Evolutionary conservation across 345 rosid genomes (phyloP), one percentile per base, ranked within the genome.

Genomic region (Cardiospermum halicacabum): DNA sequence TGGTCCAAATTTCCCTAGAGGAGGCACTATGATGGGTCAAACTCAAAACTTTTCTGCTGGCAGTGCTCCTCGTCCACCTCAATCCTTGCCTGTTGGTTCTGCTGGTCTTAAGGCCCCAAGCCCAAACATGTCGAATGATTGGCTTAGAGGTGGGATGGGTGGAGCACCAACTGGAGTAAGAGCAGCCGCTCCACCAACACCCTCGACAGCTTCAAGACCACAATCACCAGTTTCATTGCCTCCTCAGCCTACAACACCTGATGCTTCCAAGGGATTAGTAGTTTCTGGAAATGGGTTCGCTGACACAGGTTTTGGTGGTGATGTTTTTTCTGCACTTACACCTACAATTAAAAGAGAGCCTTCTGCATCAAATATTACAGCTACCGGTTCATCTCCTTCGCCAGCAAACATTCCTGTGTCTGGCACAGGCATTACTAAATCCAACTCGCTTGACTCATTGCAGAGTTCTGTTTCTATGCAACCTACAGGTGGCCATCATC

Each of bases 371-470:
- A 65, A 74, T 69, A 69, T 63, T 79, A 81, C 92, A 63, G 68
- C 86, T 22, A 58, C 73, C 63, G 75, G 77, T 71, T 42, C 75
- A 53, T 56, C 86, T 57, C 57, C 77, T 49, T 39, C 75, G 24
- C 64, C 89, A 58, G 74, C 84, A 37, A 68, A 71, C 45, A 78
- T 76, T 64, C 85, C 87, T n/a, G 69, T 69, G 73, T 78, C 89
- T 30, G 74, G 74, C 54, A 77, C 74, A 30, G 51, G 68, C 24
- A 58, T 85, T 15, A 77, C 65, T 54, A 88, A 80, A 74, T 72
- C 89, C 69, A 86, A 70, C 65, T 71, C 91, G 51, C 81, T 81
- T 24, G 90, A 86, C 70, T 81, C 96, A n/a, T 69, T 91, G 70
- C 90, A 89, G 75, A 82, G 72, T 80, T 63, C 82, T 55, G 86